Conservation (phyloP, 2,329 filamentous ascomycete genomes). For the Colletotrichum orchidophilum region DNA sequence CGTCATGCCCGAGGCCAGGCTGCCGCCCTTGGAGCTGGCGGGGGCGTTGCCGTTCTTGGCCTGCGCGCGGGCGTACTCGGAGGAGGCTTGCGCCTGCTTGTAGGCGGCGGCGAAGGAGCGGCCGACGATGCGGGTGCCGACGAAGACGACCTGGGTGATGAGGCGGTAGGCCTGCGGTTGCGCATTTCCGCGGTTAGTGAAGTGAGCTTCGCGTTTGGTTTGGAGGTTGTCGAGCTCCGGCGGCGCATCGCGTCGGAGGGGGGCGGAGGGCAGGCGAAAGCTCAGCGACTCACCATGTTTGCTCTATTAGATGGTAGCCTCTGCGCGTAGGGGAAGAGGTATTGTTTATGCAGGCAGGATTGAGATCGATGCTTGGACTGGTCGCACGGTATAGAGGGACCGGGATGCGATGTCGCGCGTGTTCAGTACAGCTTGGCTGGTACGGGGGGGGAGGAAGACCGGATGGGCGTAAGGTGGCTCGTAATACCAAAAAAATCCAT, state of each 20-base stretch:
- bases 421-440: constrained; percentile 13
- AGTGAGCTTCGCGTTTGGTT: background rate
- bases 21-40: constrained; percentile 47
- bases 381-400: background rate
- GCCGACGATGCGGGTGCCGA: constrained; percentile 89
- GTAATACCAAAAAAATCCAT: constrained; percentile 26
- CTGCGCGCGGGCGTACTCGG: constrained; percentile 80
- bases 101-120: constrained; percentile 95
- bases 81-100: constrained; percentile 90
- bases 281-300: constrained; percentile 30
- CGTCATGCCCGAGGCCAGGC: constrained; percentile 77
- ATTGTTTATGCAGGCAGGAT: background rate
- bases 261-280: background rate
- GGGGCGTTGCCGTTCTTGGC: constrained; percentile 63
- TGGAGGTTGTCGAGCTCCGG: background rate
- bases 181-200: constrained; percentile 9
- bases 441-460: background rate
- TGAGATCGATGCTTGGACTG: background rate
- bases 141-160: constrained; percentile 91
- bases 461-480: constrained; percentile 1
- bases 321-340: background rate
- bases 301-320: constrained; percentile 10
- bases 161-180: constrained; percentile 49
- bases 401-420: constrained; percentile 21
- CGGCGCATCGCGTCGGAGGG: constrained; percentile 4